phyloP scores from a whole-genome alignment of 441 rosid species.

The Erodium texanum region DNA sequence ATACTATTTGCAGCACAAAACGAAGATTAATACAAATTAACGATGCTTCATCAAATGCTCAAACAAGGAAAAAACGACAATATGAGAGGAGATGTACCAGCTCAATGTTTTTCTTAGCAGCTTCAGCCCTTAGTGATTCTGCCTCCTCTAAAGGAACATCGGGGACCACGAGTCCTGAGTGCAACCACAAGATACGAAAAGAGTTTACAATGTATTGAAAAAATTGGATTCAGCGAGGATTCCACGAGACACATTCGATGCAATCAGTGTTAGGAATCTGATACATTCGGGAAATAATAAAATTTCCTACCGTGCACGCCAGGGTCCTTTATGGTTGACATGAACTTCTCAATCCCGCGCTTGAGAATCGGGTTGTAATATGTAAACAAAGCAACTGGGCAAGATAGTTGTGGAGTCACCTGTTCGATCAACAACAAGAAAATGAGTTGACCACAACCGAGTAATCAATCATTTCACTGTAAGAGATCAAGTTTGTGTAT shows the following conservation, averaged over 20 bases:
- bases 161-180: slow-evolving; percentile 83
- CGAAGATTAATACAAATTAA: too few species aligned
- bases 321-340: slow-evolving; percentile 46
- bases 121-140: slow-evolving; percentile 54
- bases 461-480: too few species aligned
- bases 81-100: slow-evolving; percentile 30
- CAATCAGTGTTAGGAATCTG: not conserved
- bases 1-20: too few species aligned
- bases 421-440: slow-evolving; percentile 26
- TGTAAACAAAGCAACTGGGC: slow-evolving; percentile 78
- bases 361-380: slow-evolving; percentile 82
- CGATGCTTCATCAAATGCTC: too few species aligned
- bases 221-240: too few species aligned
- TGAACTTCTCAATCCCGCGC: slow-evolving; percentile 63
- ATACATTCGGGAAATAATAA: slow-evolving; percentile 11
- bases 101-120: slow-evolving; percentile 59
- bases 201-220: too few species aligned
- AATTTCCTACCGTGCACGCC: slow-evolving; percentile 70
- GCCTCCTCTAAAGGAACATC: slow-evolving; percentile 94
- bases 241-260: too few species aligned
- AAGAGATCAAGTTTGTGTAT: too few species aligned
- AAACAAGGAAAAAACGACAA: not conserved
- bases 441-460: too few species aligned
- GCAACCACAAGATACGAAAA: slow-evolving; percentile 8
- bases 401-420: slow-evolving; percentile 70